A percentile compares a stretch with the other conserved stretches of the same genome.
Evolutionary conservation across 2,329 filamentous ascomycete species (phyloP).

Genomic region (Colletotrichum sp.): DNA sequence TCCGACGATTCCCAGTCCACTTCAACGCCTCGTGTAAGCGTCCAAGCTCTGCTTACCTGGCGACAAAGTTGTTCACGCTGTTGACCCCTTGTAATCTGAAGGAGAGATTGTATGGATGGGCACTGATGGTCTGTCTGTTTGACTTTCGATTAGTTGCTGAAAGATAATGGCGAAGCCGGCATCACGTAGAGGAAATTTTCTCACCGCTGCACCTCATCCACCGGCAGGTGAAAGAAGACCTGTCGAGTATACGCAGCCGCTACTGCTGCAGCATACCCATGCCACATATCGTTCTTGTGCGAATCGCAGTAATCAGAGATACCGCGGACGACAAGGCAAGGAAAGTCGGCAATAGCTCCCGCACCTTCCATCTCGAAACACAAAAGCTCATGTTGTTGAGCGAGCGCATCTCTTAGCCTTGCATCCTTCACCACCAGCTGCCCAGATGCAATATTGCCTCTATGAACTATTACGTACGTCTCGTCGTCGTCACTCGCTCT

Average conservation of each 20-base stretch:
- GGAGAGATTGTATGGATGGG: neutral
- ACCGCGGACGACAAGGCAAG: slow-evolving; percentile 20
- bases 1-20: slow-evolving; percentile 7
- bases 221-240: slow-evolving; percentile 20
- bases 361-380: slow-evolving; percentile 25
- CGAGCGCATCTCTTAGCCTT: slow-evolving; percentile 17
- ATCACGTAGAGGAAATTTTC: neutral
- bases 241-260: slow-evolving; percentile 21
- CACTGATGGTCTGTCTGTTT: neutral
- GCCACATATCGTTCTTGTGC: slow-evolving; percentile 19
- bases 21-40: neutral
- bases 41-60: neutral
- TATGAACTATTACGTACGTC: slow-evolving; percentile 17
- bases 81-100: neutral
- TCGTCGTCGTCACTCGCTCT: slow-evolving; percentile 4
- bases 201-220: neutral
- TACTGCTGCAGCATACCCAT: slow-evolving; percentile 6
- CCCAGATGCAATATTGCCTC: slow-evolving; percentile 24
- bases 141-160: neutral
- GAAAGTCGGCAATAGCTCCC: slow-evolving; percentile 18
- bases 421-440: slow-evolving; percentile 21
- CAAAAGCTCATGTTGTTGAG: slow-evolving; percentile 7
- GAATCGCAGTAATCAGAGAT: slow-evolving; percentile 23
- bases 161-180: neutral
- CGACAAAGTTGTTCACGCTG: neutral